Base-by-base conservation (phyloP, 306 rosid species). In the Hippophae rhamnoides region DNA sequence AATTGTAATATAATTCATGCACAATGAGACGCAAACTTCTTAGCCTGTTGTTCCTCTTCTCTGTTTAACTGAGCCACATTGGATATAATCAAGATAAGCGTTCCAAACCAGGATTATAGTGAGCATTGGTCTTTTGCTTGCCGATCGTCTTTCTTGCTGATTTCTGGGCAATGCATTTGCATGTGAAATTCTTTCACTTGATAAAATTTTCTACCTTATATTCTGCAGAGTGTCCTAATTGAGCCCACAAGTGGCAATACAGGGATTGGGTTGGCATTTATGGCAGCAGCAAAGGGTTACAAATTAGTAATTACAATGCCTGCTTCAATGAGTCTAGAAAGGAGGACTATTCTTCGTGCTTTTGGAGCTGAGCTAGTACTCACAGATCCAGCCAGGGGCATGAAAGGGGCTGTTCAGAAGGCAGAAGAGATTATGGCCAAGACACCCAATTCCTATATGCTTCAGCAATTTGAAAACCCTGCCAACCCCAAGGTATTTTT, bases 341-440 rank as follows among this genome's bases (percentile, higher is more conserved):
- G 95, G 74, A 79, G 92, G 74, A 86, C 43, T 75, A 84, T 84
- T 73, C 79, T 86, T 8, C 75, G 63, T 50, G 89, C 84, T 62
- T 81, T 88, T 51, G 96, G 96, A 48, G 87, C 94, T 76, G 83
- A 85, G 70, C 75, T 88, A 79, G 81, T 88, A 62, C 74, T 88
- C 49, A 84, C 89, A 52, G 89, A 84, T 46, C 95, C 92, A 61
- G 85, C 84, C 12, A 82, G 72, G 74, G 92, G 92, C 75, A 78
- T 85, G 83, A 88, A 75, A 67, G 96, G 94, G 58, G 96, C 96
- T 44, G 81, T 88, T 71, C 84, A 82, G 69, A 88, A 88, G 76
- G 96, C 90, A 58, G 90, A 85, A 73, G 90, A 85, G 74, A 64
- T 88, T 72, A 10, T 82, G 83, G 84, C 86, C 10, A 82, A 69